Conservation (phyloP, 179 eudicot species). For the Nepenthes alata region DNA sequence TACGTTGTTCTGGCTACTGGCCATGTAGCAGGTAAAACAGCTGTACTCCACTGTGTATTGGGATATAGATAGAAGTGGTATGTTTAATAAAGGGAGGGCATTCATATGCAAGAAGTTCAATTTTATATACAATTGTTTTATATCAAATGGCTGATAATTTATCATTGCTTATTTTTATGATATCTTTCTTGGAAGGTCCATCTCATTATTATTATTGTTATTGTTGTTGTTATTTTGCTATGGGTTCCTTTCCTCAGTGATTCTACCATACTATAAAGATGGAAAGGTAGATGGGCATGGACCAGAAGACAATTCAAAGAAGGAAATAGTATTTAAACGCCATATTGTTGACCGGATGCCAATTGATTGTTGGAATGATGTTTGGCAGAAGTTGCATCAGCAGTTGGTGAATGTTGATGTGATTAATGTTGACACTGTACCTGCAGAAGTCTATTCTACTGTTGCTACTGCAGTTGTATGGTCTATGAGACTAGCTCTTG, state of each 20-base stretch:
- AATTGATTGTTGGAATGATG: conserved; percentile 81
- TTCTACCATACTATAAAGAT: conserved; percentile 71
- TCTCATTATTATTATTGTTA: too few species aligned
- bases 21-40: not conserved
- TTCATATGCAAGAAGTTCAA: too few species aligned
- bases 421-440: conserved; percentile 43
- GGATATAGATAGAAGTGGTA: not conserved
- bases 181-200: too few species aligned
- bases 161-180: too few species aligned
- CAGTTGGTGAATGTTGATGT: conserved; percentile 85
- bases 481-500: conserved; percentile 90
- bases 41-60: not conserved
- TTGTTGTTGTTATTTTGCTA: not conserved
- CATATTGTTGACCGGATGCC: conserved; percentile 88
- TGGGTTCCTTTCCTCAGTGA: conserved; percentile 34
- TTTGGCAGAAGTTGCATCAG: conserved; percentile 82
- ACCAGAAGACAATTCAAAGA: conserved; percentile 22
- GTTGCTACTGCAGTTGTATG: conserved; percentile 81
- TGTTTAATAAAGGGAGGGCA: too few species aligned
- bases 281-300: conserved; percentile 23
- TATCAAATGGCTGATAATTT: too few species aligned
- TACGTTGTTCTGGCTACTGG: not conserved
- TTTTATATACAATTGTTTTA: too few species aligned
- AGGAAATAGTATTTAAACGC: conserved; percentile 52
- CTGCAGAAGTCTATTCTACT: conserved; percentile 65